These are phyloP conservation scores for Kwoniella pini DNA, from an alignment of 768 basidiomycete genomes.

Conservation along the genomic window DNA sequence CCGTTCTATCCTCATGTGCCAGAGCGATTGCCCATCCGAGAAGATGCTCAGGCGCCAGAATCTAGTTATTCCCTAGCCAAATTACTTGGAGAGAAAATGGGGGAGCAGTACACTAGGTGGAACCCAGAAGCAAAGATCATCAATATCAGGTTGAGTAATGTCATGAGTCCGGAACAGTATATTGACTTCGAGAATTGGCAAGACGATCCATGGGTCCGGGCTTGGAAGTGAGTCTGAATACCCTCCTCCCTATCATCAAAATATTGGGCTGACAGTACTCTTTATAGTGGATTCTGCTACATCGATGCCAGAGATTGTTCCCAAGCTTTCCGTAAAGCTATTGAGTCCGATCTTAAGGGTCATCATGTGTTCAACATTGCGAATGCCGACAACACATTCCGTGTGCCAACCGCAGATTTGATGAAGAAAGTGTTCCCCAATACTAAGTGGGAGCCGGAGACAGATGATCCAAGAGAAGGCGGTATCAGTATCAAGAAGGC, in stretches of 20 bases:
- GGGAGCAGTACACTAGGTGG: conserved; percentile 43
- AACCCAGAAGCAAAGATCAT: conserved; percentile 45
- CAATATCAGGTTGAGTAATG: conserved; percentile 51
- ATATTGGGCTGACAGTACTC: background rate
- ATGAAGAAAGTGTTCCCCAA: conserved; percentile 47
- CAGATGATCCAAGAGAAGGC: conserved; percentile 41
- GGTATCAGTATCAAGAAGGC: conserved; percentile 51
- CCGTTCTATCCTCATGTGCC: conserved; percentile 43
- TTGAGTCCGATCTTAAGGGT: conserved; percentile 42
- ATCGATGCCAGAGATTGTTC: conserved; percentile 51
- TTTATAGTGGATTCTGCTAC: conserved; percentile 49
- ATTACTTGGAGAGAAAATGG: conserved; percentile 49
- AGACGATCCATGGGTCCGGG: conserved; percentile 41
- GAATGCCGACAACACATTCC: conserved; percentile 44
- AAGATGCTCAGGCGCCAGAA: conserved; percentile 38
- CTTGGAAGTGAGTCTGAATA: conserved; percentile 45
- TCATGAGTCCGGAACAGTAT: conserved; percentile 48
- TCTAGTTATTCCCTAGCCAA: conserved; percentile 50
- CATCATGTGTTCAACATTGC: conserved; percentile 52
- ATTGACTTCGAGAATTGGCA: conserved; percentile 46
- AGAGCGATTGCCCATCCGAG: conserved; percentile 32
- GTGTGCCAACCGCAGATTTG: conserved; percentile 40
- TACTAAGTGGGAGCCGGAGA: conserved; percentile 43
- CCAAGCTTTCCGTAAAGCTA: conserved; percentile 45
- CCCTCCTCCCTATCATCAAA: background rate